phyloP scores from a whole-genome alignment of 768 basidiomycete genomes.

The Pleurotus salmoneostramineus region DNA sequence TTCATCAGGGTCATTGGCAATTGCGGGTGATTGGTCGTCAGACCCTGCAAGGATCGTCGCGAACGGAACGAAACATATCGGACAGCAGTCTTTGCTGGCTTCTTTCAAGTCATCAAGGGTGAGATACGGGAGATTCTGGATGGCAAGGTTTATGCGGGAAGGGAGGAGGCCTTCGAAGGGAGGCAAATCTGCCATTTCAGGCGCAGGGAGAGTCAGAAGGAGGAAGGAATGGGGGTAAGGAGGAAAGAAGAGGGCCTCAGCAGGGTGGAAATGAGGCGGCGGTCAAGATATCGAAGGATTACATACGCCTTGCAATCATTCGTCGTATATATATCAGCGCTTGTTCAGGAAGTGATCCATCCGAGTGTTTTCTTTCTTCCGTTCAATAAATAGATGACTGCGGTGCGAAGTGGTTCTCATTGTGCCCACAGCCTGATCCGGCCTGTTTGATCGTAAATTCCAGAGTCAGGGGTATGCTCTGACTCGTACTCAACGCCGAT shows the following conservation, averaged over 20 bases:
- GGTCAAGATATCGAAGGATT: not conserved
- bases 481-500: too few species aligned
- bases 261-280: not conserved
- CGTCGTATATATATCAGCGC: not conserved
- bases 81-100: conserved; percentile 48
- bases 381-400: not conserved
- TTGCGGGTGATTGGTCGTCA: conserved; percentile 9
- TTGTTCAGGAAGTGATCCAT: not conserved
- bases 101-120: not conserved
- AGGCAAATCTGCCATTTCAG: not conserved
- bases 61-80: conserved; percentile 62
- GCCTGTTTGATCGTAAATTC: not conserved
- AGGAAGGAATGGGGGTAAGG: too few species aligned
- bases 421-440: not conserved
- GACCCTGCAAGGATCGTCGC: conserved; percentile 32
- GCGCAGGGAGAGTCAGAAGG: not conserved
- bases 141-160: not conserved
- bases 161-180: not conserved
- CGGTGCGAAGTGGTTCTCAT: not conserved
- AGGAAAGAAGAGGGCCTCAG: too few species aligned
- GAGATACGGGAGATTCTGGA: not conserved
- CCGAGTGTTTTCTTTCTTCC: not conserved
- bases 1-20: not conserved
- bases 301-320: not conserved
- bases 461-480: not conserved